These are phyloP conservation scores for Spathaspora passalidarum DNA, from an alignment of 805 yeast species.

Conservation along the genomic window DNA sequence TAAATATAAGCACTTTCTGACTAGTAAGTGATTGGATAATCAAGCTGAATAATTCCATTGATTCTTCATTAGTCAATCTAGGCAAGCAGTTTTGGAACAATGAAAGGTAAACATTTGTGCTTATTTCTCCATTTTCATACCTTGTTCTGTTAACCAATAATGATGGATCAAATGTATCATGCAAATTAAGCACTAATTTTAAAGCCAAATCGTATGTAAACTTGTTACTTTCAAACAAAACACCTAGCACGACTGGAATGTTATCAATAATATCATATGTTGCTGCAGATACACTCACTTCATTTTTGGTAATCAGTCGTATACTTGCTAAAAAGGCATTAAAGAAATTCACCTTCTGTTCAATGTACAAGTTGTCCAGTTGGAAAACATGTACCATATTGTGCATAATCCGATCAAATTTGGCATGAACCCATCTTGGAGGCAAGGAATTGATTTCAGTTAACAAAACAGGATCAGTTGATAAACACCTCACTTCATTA, in stretches of 20 bases:
- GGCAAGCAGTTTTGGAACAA: constrained; percentile 9
- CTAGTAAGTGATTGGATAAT: constrained; percentile 10
- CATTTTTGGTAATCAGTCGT: constrained; percentile 28
- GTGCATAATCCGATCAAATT: constrained; percentile 29
- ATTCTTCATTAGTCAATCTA: constrained; percentile 9
- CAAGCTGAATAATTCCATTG: constrained; percentile 11
- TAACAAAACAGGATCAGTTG: constrained; percentile 27
- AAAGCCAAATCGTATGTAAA: constrained; percentile 19
- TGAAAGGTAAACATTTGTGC: constrained; percentile 12
- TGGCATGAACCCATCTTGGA: constrained; percentile 31
- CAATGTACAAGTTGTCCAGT: constrained; percentile 20
- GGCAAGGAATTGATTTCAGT: constrained; percentile 30
- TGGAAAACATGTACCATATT: constrained; percentile 20
- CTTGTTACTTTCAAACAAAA: constrained; percentile 16
- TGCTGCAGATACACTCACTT: constrained; percentile 23
- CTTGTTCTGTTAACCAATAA: constrained; percentile 14
- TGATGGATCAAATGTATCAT: constrained; percentile 31
- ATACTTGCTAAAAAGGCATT: constrained; percentile 22
- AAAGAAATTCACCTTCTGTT: constrained; percentile 22
- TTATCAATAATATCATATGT: constrained; percentile 32
- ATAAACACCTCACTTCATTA: constrained; percentile 28
- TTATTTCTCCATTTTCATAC: constrained; percentile 4
- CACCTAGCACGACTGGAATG: constrained; percentile 22
- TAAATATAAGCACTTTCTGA: constrained; percentile 15
- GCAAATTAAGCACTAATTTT: constrained; percentile 23